These are phyloP conservation scores for Tuber brumale DNA, from an alignment of 495 filamentous ascomycete species.

Conservation along the genomic window DNA sequence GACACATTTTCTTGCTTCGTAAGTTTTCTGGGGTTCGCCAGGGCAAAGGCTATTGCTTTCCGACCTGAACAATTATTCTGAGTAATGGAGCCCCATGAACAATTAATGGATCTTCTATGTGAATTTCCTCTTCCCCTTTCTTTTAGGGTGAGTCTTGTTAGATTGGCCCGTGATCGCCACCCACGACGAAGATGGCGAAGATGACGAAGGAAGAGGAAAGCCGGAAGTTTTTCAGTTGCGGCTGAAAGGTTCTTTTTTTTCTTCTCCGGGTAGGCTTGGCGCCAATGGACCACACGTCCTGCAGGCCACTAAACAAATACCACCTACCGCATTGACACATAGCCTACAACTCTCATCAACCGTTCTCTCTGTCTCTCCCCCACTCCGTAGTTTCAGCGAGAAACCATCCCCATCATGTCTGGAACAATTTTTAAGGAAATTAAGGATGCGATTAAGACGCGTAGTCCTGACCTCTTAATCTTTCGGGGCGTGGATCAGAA, in stretches of 20 bases:
- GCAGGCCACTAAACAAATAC: too few relatives aligned
- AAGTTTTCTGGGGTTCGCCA: constrained; percentile 75
- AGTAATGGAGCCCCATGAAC: constrained; percentile 15
- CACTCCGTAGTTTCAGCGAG: too few relatives aligned
- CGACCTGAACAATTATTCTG: constrained; percentile 50
- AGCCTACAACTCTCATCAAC: too few relatives aligned
- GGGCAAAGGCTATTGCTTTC: constrained; percentile 90
- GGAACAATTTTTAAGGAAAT: too few relatives aligned
- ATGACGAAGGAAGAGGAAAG: not conserved
- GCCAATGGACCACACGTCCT: too few relatives aligned
- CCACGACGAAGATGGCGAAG: not conserved
- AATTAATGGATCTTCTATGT: constrained; percentile 46
- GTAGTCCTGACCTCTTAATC: too few relatives aligned
- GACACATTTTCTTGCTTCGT: constrained; percentile 78
- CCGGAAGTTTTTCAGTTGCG: not conserved
- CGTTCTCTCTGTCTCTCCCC: too few relatives aligned
- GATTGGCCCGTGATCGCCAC: constrained; percentile 64
- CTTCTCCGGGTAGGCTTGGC: not conserved
- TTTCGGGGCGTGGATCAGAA: too few relatives aligned
- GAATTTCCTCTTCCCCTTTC: constrained; percentile 86
- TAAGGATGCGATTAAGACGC: too few relatives aligned
- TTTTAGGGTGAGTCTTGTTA: constrained; percentile 78
- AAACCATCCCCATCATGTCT: too few relatives aligned
- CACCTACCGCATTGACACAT: too few relatives aligned
- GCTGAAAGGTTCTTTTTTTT: not conserved